These are phyloP conservation scores for Thymus mandschuricus DNA, from an alignment of 257 asterid species.

Conservation along the genomic window DNA sequence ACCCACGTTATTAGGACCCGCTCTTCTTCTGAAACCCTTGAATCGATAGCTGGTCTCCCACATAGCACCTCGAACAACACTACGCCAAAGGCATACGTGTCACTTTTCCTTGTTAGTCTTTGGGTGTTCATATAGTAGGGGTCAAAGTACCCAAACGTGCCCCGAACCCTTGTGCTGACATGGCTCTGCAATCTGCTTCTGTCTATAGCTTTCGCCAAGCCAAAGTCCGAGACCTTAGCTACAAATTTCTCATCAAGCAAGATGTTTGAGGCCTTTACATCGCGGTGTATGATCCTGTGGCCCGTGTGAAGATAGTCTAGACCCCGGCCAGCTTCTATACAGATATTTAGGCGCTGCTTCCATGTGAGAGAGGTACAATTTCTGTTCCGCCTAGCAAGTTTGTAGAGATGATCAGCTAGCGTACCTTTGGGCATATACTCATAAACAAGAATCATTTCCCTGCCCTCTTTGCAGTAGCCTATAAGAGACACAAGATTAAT, in stretches of 20 bases:
- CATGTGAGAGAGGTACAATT: too few relatives aligned
- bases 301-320: too few relatives aligned
- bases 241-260: not conserved
- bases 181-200: conserved; percentile 12
- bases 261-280: not conserved
- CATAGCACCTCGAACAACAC: conserved; percentile 57
- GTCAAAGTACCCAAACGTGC: conserved; percentile 22
- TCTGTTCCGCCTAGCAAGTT: too few relatives aligned
- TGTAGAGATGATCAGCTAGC: too few relatives aligned
- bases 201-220: conserved; percentile 20
- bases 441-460: too few relatives aligned
- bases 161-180: conserved; percentile 14
- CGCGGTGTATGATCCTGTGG: too few relatives aligned
- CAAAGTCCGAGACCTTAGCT: conserved; percentile 22
- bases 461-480: too few relatives aligned
- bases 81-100: conserved; percentile 14
- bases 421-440: too few relatives aligned
- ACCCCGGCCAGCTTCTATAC: too few relatives aligned
- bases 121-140: conserved; percentile 6
- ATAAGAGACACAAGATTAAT: too few relatives aligned
- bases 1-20: conserved; percentile 50
- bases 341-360: too few relatives aligned
- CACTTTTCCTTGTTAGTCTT: conserved; percentile 2
- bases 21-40: conserved; percentile 39
- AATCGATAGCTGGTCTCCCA: conserved; percentile 55